Evolutionary conservation across 768 basidiomycete genomes (phyloP).

Genomic region (Cytidiella melzeri): DNA sequence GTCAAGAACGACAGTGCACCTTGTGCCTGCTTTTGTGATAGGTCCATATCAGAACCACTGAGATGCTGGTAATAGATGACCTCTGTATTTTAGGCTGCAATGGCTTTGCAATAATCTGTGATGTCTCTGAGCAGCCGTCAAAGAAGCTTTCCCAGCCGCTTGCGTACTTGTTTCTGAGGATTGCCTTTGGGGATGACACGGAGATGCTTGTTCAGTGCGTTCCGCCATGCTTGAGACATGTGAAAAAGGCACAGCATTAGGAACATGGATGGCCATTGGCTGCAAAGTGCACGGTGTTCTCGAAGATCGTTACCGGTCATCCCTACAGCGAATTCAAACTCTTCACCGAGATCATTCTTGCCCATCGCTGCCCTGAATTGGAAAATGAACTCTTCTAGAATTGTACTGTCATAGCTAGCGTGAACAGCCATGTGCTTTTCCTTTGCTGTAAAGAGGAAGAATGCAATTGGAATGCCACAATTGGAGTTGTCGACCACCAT

Average conservation of each 20-base stretch:
- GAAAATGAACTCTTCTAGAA: too few relatives aligned
- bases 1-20: neutral
- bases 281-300: constrained; percentile 20
- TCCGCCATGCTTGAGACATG: constrained; percentile 29
- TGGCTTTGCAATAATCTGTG: too few relatives aligned
- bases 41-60: neutral
- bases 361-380: constrained; percentile 13
- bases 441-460: constrained; percentile 15
- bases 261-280: constrained; percentile 20
- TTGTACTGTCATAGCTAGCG: neutral
- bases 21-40: neutral
- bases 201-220: constrained; percentile 24
- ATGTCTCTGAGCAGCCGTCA: too few relatives aligned
- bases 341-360: constrained; percentile 13
- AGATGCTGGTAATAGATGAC: neutral
- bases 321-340: constrained; percentile 18
- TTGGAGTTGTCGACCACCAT: constrained; percentile 13
- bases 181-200: constrained; percentile 15
- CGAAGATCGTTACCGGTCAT: constrained; percentile 27
- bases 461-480: constrained; percentile 13
- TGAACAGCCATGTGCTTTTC: constrained; percentile 13
- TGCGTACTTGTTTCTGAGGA: too few relatives aligned
- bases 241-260: too few relatives aligned
- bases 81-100: too few relatives aligned
- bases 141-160: too few relatives aligned